Conservation (phyloP, 139 green algal species). For the Nannochloris sp. region DNA sequence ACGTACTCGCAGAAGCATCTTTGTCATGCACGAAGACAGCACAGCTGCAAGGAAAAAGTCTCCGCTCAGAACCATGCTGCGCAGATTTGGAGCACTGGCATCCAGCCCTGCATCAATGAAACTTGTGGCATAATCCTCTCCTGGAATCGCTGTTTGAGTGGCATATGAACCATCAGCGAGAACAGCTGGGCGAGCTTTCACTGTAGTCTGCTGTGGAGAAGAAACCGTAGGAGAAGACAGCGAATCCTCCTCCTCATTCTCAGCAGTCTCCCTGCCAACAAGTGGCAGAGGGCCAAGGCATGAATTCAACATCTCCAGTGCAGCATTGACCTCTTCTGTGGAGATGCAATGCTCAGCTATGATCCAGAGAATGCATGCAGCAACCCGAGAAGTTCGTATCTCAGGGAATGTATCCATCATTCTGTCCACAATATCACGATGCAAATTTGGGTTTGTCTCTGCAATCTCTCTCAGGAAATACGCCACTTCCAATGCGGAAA, state of each 20-base stretch:
- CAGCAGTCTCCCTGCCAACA: conserved; percentile 19
- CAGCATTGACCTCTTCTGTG: conserved; percentile 55
- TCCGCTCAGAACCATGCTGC: conserved; percentile 60
- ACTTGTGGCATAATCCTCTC: conserved; percentile 16
- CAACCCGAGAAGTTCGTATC: conserved; percentile 76
- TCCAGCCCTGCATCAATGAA: neutral
- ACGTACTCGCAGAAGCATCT: conserved; percentile 81
- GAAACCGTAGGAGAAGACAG: neutral
- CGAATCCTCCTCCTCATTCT: conserved; percentile 14
- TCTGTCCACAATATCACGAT: conserved; percentile 68
- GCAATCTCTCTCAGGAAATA: conserved; percentile 86
- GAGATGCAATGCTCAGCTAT: conserved; percentile 80
- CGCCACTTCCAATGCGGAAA: conserved; percentile 69
- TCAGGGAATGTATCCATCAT: conserved; percentile 82
- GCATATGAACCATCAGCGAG: conserved; percentile 96
- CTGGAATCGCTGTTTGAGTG: conserved; percentile 59
- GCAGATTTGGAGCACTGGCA: conserved; percentile 40
- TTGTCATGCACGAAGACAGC: conserved; percentile 66
- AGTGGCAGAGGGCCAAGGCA: conserved; percentile 70
- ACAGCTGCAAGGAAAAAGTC: conserved; percentile 92
- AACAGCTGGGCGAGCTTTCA: conserved; percentile 66
- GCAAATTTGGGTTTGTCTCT: conserved; percentile 85
- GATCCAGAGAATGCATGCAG: conserved; percentile 85
- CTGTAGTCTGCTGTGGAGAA: conserved; percentile 14
- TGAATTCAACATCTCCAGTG: conserved; percentile 67